Evolutionary conservation across 345 rosid species (phyloP).

Genomic region (Populus simonii): DNA sequence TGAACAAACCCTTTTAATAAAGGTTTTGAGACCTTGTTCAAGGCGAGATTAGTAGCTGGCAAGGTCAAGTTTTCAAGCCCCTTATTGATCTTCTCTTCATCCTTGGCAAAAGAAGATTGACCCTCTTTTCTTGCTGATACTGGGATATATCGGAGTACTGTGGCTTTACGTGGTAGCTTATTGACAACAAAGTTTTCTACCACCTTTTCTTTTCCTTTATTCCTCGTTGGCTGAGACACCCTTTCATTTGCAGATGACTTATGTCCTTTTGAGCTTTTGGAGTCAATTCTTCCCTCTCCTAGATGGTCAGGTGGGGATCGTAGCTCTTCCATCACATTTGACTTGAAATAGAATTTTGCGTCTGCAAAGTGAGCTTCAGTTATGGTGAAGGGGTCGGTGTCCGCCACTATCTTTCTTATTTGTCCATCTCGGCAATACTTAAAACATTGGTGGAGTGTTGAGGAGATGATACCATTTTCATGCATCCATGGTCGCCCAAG

Average conservation of each 20-base stretch:
- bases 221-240: background rate
- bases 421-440: background rate
- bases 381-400: background rate
- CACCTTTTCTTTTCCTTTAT: background rate
- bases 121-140: background rate
- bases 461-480: background rate
- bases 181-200: background rate
- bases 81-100: background rate
- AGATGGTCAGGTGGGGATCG: background rate
- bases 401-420: background rate
- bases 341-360: background rate
- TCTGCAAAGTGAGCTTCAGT: background rate
- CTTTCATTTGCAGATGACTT: too few species aligned
- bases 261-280: too few species aligned
- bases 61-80: background rate
- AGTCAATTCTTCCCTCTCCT: too few species aligned
- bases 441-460: slow-evolving; percentile 5
- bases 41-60: background rate
- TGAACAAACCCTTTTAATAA: slow-evolving; percentile 1
- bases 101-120: background rate
- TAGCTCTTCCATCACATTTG: background rate
- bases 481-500: slow-evolving; percentile 7
- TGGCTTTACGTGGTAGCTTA: background rate
- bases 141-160: background rate
- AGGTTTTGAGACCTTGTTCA: background rate